Conservation (phyloP, 176 grass and related monocot genomes). For the Typha latifolia region DNA sequence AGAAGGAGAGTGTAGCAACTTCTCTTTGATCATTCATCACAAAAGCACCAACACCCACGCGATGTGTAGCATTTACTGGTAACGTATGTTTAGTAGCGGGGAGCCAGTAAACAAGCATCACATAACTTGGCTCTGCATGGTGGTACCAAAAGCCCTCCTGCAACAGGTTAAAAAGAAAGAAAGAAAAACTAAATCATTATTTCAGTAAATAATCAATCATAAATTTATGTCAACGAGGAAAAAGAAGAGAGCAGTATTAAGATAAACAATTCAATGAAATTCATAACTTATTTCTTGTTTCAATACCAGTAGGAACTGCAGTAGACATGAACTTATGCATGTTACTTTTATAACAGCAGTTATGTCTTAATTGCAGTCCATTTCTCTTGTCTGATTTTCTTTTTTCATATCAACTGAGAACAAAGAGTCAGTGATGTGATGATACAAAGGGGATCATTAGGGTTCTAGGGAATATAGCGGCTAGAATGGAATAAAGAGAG, state of each 20-base stretch:
- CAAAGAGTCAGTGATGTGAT: too few relatives aligned
- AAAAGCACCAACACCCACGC: constrained; percentile 87
- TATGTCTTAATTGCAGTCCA: too few relatives aligned
- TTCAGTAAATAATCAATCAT: neutral
- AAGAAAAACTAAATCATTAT: neutral
- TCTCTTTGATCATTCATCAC: constrained; percentile 94
- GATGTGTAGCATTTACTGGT: constrained; percentile 82
- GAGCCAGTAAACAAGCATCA: constrained; percentile 94
- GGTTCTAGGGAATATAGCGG: too few relatives aligned
- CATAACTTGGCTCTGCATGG: constrained; percentile 86
- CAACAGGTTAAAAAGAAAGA: constrained; percentile 24
- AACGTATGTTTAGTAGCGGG: constrained; percentile 67
- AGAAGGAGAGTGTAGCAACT: constrained; percentile 16
- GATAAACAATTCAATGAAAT: neutral
- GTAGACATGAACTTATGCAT: neutral
- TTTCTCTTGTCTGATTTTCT: too few relatives aligned
- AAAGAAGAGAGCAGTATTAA: too few relatives aligned
- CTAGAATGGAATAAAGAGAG: too few relatives aligned
- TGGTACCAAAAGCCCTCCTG: constrained; percentile 98
- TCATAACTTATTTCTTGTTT: neutral
- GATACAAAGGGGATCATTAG: too few relatives aligned
- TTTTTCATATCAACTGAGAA: too few relatives aligned
- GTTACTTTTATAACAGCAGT: neutral
- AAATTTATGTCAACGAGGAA: too few relatives aligned
- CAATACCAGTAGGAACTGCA: neutral